These are phyloP conservation scores for Hypoxylon crocopeplum DNA, from an alignment of 495 filamentous ascomycete genomes.

Conservation along the genomic window DNA sequence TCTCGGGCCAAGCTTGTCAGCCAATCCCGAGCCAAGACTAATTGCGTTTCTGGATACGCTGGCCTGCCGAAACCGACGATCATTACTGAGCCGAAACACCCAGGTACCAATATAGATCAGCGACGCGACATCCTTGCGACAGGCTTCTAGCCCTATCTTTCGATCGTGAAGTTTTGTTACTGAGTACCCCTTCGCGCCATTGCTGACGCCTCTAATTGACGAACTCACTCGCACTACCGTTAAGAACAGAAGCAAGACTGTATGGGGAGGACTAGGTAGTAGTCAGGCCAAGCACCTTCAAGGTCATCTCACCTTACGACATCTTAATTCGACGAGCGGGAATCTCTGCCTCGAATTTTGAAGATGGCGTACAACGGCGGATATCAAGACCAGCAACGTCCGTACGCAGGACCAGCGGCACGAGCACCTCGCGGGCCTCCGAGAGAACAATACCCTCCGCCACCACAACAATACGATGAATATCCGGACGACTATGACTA, in stretches of 20 bases:
- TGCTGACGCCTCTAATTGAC: not conserved
- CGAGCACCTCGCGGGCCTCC: constrained; percentile 40
- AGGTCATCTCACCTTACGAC: not conserved
- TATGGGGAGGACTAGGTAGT: constrained; percentile 3
- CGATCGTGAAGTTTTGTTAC: not conserved
- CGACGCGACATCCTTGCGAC: constrained; percentile 18
- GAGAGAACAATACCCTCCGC: constrained; percentile 47
- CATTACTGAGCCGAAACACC: constrained; percentile 45
- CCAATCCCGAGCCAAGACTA: constrained; percentile 32
- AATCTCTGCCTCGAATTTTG: not conserved
- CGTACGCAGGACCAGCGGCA: constrained; percentile 56
- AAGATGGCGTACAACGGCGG: constrained; percentile 56
- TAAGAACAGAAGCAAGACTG: constrained; percentile 11
- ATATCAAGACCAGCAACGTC: constrained; percentile 55
- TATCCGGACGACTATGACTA: constrained; percentile 61
- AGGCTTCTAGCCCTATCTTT: constrained; percentile 4
- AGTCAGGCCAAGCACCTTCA: not conserved
- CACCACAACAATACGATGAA: constrained; percentile 58
- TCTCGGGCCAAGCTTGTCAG: constrained; percentile 25
- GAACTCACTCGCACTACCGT: not conserved
- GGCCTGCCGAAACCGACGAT: constrained; percentile 45
- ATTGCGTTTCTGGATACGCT: constrained; percentile 27
- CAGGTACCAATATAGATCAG: constrained; percentile 26
- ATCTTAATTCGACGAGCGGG: not conserved
- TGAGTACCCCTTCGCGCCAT: not conserved